Base-by-base conservation (phyloP, 2,329 filamentous ascomycete genomes). In the Albifimbria verrucaria region DNA sequence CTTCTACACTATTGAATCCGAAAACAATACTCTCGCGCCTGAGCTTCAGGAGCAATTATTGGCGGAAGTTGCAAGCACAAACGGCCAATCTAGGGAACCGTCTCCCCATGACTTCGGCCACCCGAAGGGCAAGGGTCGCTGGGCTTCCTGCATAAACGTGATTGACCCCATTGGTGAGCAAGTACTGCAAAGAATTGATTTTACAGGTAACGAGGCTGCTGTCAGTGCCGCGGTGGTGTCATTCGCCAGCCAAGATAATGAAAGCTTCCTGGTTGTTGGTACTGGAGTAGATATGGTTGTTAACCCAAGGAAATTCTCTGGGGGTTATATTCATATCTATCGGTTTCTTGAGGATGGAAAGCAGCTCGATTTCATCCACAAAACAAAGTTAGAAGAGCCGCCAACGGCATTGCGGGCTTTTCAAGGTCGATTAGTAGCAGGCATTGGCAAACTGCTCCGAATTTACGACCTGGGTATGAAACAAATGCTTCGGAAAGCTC, bases 111-210 rank as follows among this genome's bases (percentile, higher is more conserved):
- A 96, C 5, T 97, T 99, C 67, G 94, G 94, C 2, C 90, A 97
- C 63, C 89, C 94, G 10, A 85, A 87, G 52, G 92, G 86, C 22
- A 85, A 83, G 55, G 88, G 90, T 20, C 89, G 93, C 59, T 99
- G 94, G 94, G 91, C 94, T 39, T 97, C 93, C 10, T 97, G 92
- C 70, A 92, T 99, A 59, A 92, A 90, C 64, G 83, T 97, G 18
- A 81, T 99, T 18, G 94, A 99, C 64, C 92, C 94, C 0, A 68
- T 93, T 3, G 82, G 77, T 17, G 82, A 88, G 48, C 92, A 94
- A 63, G 87, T 96, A 1, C 70, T 94, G 4, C 86, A 89, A 58
- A 92, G 85, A 1, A 77, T 97, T 42, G 88, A 97, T 54, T 73
- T 99, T 0, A 87, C 88, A 49, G 87, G 93, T 39, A 97, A 99